Percentiles rank a stretch among this genome's conserved stretches.
Evolutionary conservation across 83 land plant species (phyloP).

Genomic region (Picea abies): DNA sequence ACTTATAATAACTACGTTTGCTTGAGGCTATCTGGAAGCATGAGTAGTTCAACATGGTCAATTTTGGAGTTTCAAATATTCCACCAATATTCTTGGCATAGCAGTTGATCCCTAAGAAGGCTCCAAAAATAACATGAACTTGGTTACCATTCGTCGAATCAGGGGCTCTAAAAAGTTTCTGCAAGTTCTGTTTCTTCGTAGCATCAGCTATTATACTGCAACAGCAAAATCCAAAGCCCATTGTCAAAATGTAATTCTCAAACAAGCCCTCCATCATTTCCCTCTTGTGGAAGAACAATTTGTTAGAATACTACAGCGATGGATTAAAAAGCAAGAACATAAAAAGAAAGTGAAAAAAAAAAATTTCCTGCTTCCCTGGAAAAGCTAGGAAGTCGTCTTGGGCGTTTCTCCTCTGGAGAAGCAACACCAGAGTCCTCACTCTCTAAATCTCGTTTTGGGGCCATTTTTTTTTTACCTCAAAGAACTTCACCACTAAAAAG

Average conservation of each 20-base stretch:
- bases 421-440: background rate
- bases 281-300: background rate
- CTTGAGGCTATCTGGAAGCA: too few species aligned
- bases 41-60: too few species aligned
- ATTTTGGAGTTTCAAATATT: too few species aligned
- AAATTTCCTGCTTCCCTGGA: background rate
- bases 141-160: constrained; percentile 2
- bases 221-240: background rate
- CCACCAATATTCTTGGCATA: too few species aligned
- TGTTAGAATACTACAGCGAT: background rate
- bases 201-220: constrained; percentile 1
- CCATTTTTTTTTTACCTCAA: background rate
- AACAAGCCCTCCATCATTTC: background rate
- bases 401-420: background rate
- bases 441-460: background rate
- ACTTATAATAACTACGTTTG: too few species aligned
- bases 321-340: background rate
- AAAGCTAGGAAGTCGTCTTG: background rate
- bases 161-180: background rate
- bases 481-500: background rate
- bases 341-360: background rate
- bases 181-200: background rate
- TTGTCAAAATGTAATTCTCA: background rate
- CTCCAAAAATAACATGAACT: too few species aligned
- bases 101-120: too few species aligned